Base-by-base conservation (phyloP, 2,329 filamentous ascomycete species). In the Colletotrichum tofieldiae region DNA sequence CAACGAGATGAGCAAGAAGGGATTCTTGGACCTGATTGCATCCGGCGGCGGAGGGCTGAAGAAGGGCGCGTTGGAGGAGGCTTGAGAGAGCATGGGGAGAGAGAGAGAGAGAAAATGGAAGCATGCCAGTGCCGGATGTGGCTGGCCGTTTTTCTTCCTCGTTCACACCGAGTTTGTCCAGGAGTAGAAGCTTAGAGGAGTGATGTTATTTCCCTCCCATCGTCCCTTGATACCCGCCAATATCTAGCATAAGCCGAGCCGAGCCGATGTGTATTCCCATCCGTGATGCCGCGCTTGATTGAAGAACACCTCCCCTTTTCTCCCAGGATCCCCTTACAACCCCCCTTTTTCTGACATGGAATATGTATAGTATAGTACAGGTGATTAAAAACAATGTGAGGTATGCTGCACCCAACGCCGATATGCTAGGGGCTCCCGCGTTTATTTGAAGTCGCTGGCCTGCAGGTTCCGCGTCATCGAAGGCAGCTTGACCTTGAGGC, bases 381-480 rank as follows among this genome's bases (percentile, higher is more conserved):
- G 39, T 67, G 59, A 72, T 69, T 72, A 65, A 68, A 68, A 47
- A 65, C 62, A 58, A 45, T 18, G 37, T 51, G 26, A n/a, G 32
- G 39, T 59, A 52, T 29, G 45, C n/a, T n/a, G 69, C 70, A 64
- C 55, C 69, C 52, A 60, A 70, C 59, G 65, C 70, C 41, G 26
- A 51, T n/a, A 47, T 67, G 71, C 29, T 54, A 16, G 20, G 43
- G 43, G 5, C 7, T 26, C 18, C 14, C 18, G 16, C 5, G 39
- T 41, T 37, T 82, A 81, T 78, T 87, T 85, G 78, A 99, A 99
- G 84, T 99, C 96, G 82, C 94, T 97, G 18, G 94, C 94, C 84
- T 99, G 96, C 83, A 99, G 79, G 80, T 99, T 99, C 81, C 96
- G 89, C 75, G 96, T 98, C 95, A 98, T 98, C 47, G 91, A 91